A percentile compares a stretch with the other conserved stretches of the same genome.
Evolutionary conservation across 371 early-diverging fungal genomes (phyloP).

Genomic region (Nosema muscidifuracis): DNA sequence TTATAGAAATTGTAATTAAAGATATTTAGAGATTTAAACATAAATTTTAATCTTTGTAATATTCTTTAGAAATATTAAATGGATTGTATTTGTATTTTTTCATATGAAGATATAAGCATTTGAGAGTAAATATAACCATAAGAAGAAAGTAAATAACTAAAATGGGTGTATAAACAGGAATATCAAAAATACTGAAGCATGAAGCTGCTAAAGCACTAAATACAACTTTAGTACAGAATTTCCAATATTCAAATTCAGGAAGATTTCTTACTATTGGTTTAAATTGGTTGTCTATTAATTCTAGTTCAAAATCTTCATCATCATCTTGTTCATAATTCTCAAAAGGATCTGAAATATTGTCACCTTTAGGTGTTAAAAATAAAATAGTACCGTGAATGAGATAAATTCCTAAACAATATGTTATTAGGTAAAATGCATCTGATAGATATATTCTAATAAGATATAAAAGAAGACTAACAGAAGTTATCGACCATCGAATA

Average conservation of each 20-base stretch:
- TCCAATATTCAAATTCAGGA: conserved; percentile 99
- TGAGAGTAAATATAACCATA: conserved; percentile 82
- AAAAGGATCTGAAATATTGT: conserved; percentile 62
- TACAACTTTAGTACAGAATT: conserved; percentile 40
- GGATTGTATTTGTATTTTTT: conserved; percentile 92
- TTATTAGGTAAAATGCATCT: conserved; percentile 52
- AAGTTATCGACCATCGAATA: conserved; percentile 54
- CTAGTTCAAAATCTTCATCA: conserved; percentile 41
- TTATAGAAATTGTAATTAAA: too few species aligned
- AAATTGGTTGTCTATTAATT: conserved; percentile 77
- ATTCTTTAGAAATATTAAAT: conserved; percentile 84
- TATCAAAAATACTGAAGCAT: conserved; percentile 69
- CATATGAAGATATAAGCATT: conserved; percentile 89
- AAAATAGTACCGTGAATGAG: conserved; percentile 61
- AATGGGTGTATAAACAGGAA: conserved; percentile 86
- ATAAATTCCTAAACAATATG: conserved; percentile 61
- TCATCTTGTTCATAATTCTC: conserved; percentile 50
- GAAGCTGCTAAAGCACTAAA: conserved; percentile 44
- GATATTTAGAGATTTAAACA: too few species aligned
- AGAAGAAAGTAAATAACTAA: conserved; percentile 79
- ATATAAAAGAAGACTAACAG: conserved; percentile 43
- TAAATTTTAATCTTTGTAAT: conserved; percentile 63
- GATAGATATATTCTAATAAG: conserved; percentile 40
- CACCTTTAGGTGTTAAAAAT: conserved; percentile 61
- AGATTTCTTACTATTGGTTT: conserved; percentile 89